A percentile compares a stretch with the other conserved stretches of the same genome.
These are phyloP conservation scores for Geosmithia flava DNA, from an alignment of 2,329 filamentous ascomycete genomes.

Conservation along the genomic window DNA sequence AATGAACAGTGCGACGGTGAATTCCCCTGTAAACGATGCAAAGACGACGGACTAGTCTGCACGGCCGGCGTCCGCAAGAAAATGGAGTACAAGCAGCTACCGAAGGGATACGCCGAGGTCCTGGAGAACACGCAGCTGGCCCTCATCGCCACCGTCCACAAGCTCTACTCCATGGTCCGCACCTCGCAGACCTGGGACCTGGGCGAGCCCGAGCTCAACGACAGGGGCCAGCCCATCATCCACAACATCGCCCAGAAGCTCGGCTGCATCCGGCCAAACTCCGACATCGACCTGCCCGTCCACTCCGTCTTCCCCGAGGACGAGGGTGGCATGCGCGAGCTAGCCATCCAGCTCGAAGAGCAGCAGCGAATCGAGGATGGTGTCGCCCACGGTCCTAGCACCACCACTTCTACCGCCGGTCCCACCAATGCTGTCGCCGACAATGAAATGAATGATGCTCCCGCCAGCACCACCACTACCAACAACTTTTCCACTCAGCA, in stretches of 20 bases:
- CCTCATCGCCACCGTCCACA: conserved; percentile 51
- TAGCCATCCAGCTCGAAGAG: conserved; percentile 40
- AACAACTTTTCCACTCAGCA: conserved; percentile 11
- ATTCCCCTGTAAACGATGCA: conserved; percentile 54
- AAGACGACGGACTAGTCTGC: conserved; percentile 52
- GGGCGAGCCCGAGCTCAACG: conserved; percentile 51
- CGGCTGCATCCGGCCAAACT: conserved; percentile 50
- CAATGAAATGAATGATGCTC: too few species aligned
- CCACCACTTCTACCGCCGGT: conserved; percentile 4
- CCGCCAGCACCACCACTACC: conserved; percentile 16
- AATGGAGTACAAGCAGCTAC: conserved; percentile 57
- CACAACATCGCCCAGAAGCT: conserved; percentile 54
- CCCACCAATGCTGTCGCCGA: not conserved
- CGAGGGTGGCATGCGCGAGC: conserved; percentile 41
- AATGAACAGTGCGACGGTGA: conserved; percentile 47
- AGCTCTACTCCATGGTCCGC: conserved; percentile 52
- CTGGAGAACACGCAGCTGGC: conserved; percentile 54
- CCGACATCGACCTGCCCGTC: conserved; percentile 45
- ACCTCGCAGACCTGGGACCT: conserved; percentile 46
- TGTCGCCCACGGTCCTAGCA: conserved; percentile 11
- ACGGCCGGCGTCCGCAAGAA: conserved; percentile 52
- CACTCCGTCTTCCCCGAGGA: conserved; percentile 50
- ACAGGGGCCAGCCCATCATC: conserved; percentile 49
- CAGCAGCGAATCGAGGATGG: conserved; percentile 27
- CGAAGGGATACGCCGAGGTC: conserved; percentile 51